phyloP scores from a whole-genome alignment of 106 monocot species.

The Dendrobium chrysotoxum region DNA sequence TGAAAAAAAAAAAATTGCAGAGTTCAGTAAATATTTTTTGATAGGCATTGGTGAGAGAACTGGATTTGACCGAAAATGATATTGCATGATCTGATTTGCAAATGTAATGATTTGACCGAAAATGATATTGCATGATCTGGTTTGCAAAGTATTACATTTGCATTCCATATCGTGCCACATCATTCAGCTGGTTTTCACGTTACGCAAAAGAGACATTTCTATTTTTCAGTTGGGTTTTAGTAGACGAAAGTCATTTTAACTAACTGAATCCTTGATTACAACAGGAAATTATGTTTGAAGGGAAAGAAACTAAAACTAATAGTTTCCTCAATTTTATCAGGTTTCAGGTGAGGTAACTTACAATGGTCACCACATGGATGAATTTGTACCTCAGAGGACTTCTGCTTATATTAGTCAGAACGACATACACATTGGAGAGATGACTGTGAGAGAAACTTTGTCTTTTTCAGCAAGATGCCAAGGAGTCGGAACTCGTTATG shows the following conservation, averaged over 20 bases:
- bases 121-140: not conserved
- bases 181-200: not conserved
- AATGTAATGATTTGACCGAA: not conserved
- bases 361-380: constrained; percentile 49
- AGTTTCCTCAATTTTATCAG: not conserved
- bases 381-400: constrained; percentile 51
- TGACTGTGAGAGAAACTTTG: constrained; percentile 58
- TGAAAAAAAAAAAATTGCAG: not conserved
- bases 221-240: not conserved
- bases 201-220: not conserved
- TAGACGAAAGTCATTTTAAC: not conserved
- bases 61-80: not conserved
- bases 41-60: not conserved
- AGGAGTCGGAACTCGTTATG: constrained; percentile 42
- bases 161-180: not conserved
- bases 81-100: not conserved
- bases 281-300: not conserved
- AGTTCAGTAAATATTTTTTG: not conserved
- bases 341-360: constrained; percentile 28
- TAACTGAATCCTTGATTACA: not conserved
- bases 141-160: not conserved
- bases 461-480: constrained; percentile 49
- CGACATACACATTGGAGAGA: constrained; percentile 50
- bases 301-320: not conserved
- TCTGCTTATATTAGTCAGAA: constrained; percentile 57